Evolutionary conservation across 345 rosid species (phyloP), one percentile per base, ranked within the genome.

Genomic region (Chamaenerion angustifolium): DNA sequence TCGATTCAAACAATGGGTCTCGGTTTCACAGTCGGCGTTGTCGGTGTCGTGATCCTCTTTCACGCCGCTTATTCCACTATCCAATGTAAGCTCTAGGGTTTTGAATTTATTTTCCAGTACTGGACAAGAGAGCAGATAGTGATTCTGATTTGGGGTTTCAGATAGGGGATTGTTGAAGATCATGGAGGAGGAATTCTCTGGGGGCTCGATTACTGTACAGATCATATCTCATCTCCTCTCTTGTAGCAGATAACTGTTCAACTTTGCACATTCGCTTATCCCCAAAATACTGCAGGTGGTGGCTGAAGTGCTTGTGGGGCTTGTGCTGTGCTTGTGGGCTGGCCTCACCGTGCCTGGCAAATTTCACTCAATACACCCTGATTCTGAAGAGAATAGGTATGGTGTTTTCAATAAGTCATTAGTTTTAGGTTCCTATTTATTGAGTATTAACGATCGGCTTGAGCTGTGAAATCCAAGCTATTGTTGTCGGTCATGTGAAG

Each of bases 381-480:
- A 82, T 58, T 80, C 99, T 4, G 99, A 88, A 19, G 96, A 93
- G 53, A 93, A 93, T 52, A 84, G 96, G 99, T 93, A 52, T 31
- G 37, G 37, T 31, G 37, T 31, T 31, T 42, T 18, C 21, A 43
- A 42, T 41, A 13, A 16, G 12, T 16, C 40, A 21, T 21, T 23
- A 23, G 11, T 10, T 2, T 43, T 19, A n/a, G 25, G 4, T 5
- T 52, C 18, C n/a, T 52, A 12, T 13, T 4, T 16, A 27, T 52
- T 41, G 56, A 10, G 56, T n/a, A 52, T 52, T 1, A 12, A 52
- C 40, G 43, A 2, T 12, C 40, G 5, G 13, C 18, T n/a, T 40
- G 12, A 8, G 19, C 25, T 8, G 14, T 3, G 21, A 41, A 31
- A 16, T 46, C 14, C 51, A 18, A 21, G 35, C 21, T 48, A 48